phyloP scores from a whole-genome alignment of 768 basidiomycete genomes.

The Boletus reticuloceps region DNA sequence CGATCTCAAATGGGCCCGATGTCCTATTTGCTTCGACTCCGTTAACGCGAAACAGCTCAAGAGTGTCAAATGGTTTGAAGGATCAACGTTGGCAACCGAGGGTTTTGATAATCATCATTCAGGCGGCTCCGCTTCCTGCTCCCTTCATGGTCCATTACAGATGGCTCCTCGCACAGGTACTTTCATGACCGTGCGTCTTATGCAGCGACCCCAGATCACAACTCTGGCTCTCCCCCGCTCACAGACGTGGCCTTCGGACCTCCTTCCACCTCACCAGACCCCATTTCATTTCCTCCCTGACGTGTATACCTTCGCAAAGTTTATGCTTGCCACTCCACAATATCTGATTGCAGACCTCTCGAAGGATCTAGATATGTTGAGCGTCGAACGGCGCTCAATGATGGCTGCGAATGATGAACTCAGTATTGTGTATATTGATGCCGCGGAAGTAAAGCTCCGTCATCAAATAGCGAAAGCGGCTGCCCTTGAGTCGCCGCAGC shows the following conservation, averaged over 20 bases:
- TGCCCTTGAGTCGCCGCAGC: constrained; percentile 67
- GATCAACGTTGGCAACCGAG: constrained; percentile 35
- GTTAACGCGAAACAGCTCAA: constrained; percentile 89
- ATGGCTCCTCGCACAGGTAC: constrained; percentile 52
- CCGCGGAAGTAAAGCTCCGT: constrained; percentile 72
- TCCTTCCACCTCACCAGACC: constrained; percentile 86
- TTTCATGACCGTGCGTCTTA: constrained; percentile 77
- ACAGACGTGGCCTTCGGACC: constrained; percentile 89
- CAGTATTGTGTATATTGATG: constrained; percentile 75
- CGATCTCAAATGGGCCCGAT: constrained; percentile 82
- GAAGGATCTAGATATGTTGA: constrained; percentile 70
- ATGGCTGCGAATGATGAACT: constrained; percentile 71
- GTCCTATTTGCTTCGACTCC: constrained; percentile 96
- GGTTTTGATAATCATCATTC: constrained; percentile 21
- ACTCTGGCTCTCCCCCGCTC: constrained; percentile 94
- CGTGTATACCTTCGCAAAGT: constrained; percentile 81
- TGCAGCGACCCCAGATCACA: constrained; percentile 92
- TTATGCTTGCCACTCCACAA: constrained; percentile 93
- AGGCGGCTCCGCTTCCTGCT: constrained; percentile 47
- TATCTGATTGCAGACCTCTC: constrained; percentile 77
- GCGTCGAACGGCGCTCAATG: constrained; percentile 63
- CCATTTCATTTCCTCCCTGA: constrained; percentile 97
- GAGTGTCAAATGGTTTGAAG: constrained; percentile 87
- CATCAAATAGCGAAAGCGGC: constrained; percentile 77
- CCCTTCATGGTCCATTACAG: constrained; percentile 34